Evolutionary conservation across 2,329 filamentous ascomycete genomes (phyloP).

Genomic region (Alternaria arborescens): DNA sequence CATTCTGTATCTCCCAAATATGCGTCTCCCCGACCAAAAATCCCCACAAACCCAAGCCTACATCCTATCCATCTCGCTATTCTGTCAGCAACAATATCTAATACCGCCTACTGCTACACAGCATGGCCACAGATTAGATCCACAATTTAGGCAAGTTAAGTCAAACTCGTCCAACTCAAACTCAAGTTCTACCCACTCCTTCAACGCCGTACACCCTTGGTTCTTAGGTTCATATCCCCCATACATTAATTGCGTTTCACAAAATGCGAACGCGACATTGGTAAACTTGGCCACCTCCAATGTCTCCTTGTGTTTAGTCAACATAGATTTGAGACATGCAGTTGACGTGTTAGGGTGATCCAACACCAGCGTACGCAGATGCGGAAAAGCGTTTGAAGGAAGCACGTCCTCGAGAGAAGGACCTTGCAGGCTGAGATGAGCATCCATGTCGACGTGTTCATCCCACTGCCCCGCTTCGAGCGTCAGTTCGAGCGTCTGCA

Average conservation of each 20-base stretch:
- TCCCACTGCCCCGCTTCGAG: neutral
- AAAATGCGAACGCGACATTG: neutral
- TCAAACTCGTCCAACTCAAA: neutral
- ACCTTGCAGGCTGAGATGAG: neutral
- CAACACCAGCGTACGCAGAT: neutral
- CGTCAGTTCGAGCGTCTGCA: neutral
- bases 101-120: neutral
- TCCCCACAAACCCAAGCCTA: neutral
- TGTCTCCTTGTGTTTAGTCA: neutral
- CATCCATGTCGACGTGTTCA: neutral
- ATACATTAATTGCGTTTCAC: neutral
- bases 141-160: neutral
- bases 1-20: neutral
- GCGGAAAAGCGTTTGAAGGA: neutral
- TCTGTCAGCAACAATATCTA: neutral
- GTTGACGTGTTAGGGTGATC: neutral
- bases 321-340: neutral
- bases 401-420: neutral
- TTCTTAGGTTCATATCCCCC: neutral
- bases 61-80: neutral
- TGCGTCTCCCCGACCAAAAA: neutral
- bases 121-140: neutral
- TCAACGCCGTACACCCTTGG: neutral
- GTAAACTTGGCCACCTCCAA: neutral
- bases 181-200: neutral